Base-by-base conservation (phyloP, 805 yeast genomes). In the Cyberlindnera maritima region DNA sequence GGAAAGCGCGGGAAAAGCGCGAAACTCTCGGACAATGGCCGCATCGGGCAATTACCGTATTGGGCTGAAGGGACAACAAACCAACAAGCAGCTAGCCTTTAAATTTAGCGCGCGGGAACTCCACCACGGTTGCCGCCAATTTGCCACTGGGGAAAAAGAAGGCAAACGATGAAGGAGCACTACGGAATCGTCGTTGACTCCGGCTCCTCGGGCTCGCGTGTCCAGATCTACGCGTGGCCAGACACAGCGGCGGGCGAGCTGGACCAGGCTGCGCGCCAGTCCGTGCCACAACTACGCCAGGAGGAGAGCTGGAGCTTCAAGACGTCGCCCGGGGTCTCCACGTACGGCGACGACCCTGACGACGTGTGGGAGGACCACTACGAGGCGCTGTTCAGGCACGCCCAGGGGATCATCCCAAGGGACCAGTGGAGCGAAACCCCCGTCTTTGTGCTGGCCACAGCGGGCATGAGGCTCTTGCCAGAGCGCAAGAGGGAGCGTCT, bases 141-240 rank as follows among this genome's bases (percentile, higher is more conserved):
- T 21, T 21, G 25, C 25, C 25, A 21, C 25, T 9, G 25, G 25
- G 25, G 25, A 12, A 13, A 3, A 35, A 12, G 26, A 32, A 17
- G 19, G 5, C 6, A 7, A 12, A 5, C 48, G 54, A 44, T 44
- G 19, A 49, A 53, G 33, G 55, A 60, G 25, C 58, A 73, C 42
- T 91, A 88, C 70, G 97, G 96, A 23, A 83, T 94, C 26, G 95
- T 92, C 14, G 77, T 92, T 3, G 99, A 92, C 65, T 89, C 97
- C 0, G 99, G 99, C 1, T 90, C 97, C 1, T 87, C 96, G 0
- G 99, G 99, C 1, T 89, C 97, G 4, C 72, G 99, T 44, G 75
- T 87, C 14, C 91, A 88, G 63, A 78, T 92, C 11, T 92, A 88
- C 63, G 73, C 76, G 49, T 92, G 97, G 97, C 75, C 76, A 13